Percentiles rank a stretch among this genome's conserved stretches.
Conservation (phyloP, 148 eudicot genomes). For the Bassia scoparia region DNA sequence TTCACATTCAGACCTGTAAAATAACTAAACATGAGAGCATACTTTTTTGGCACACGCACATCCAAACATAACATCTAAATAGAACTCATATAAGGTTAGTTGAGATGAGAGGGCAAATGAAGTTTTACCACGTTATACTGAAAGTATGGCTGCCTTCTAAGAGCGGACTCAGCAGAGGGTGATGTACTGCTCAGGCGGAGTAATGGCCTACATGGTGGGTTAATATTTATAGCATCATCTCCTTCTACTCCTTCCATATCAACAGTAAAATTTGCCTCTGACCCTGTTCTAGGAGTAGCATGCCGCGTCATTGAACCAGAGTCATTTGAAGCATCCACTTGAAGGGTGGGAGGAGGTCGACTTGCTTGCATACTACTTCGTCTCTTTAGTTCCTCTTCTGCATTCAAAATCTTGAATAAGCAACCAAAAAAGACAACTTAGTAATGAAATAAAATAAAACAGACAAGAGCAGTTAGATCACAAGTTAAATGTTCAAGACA, state of each 20-base stretch:
- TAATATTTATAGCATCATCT: conserved; percentile 54
- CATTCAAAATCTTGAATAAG: conserved; percentile 64
- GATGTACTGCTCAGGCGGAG: conserved; percentile 71
- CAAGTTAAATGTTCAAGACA: background rate
- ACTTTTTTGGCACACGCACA: background rate
- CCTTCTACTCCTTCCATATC: conserved; percentile 57
- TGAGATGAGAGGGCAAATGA: background rate
- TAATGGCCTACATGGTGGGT: conserved; percentile 50
- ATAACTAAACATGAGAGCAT: background rate
- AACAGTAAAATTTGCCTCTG: conserved; percentile 52
- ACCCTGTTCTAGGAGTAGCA: conserved; percentile 71
- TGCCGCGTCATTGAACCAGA: conserved; percentile 71
- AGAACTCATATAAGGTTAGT: background rate
- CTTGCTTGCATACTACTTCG: conserved; percentile 53
- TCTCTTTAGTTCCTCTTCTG: conserved; percentile 88
- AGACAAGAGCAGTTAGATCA: background rate
- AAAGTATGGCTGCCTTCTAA: conserved; percentile 50
- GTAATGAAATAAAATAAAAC: conserved; percentile 1
- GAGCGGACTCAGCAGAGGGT: conserved; percentile 85
- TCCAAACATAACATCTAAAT: background rate
- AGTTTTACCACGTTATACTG: conserved; percentile 53
- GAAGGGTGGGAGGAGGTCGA: conserved; percentile 64
- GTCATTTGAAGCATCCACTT: conserved; percentile 73
- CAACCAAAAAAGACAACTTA: conserved; percentile 12
- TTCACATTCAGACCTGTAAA: too few species aligned